Percentiles rank a stretch among this genome's conserved stretches.
These are phyloP conservation scores for Rhizopogon sp. DNA, from an alignment of 768 basidiomycete species.

Conservation along the genomic window DNA sequence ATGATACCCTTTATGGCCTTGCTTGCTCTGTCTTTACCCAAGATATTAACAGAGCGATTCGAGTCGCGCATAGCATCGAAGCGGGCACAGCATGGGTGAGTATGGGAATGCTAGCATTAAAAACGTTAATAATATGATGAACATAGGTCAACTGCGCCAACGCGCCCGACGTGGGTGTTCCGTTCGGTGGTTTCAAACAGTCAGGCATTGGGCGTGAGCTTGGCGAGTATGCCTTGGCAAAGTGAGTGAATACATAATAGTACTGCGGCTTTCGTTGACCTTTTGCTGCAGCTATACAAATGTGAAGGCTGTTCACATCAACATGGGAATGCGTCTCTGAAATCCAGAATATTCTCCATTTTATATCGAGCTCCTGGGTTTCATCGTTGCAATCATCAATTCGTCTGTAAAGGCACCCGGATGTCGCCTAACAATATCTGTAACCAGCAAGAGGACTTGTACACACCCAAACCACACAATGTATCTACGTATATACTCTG, in stretches of 20 bases:
- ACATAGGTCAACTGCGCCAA: conserved; percentile 38
- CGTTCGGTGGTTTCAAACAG: conserved; percentile 74
- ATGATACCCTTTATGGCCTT: conserved; percentile 48
- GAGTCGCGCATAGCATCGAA: conserved; percentile 34
- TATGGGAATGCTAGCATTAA: neutral
- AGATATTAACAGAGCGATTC: conserved; percentile 39
- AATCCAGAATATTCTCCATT: neutral
- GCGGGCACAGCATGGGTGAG: conserved; percentile 36
- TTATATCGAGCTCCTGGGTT: neutral
- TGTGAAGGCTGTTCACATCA: conserved; percentile 68
- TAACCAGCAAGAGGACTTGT: too few relatives aligned
- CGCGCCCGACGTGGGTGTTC: conserved; percentile 41
- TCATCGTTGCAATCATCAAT: neutral
- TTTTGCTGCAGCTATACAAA: conserved; percentile 47
- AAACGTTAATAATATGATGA: neutral
- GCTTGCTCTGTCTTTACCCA: conserved; percentile 49
- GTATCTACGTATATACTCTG: too few relatives aligned
- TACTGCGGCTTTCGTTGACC: neutral
- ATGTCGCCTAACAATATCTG: too few relatives aligned
- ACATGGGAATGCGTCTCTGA: conserved; percentile 31
- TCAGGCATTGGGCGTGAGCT: conserved; percentile 70
- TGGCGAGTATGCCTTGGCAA: conserved; percentile 52
- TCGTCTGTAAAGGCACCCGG: too few relatives aligned
- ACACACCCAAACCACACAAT: too few relatives aligned
- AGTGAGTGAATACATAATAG: neutral